Percentiles rank a stretch among this genome's conserved stretches.
Evolutionary conservation across 495 filamentous ascomycete genomes (phyloP).

Genomic region (Podospora comata): DNA sequence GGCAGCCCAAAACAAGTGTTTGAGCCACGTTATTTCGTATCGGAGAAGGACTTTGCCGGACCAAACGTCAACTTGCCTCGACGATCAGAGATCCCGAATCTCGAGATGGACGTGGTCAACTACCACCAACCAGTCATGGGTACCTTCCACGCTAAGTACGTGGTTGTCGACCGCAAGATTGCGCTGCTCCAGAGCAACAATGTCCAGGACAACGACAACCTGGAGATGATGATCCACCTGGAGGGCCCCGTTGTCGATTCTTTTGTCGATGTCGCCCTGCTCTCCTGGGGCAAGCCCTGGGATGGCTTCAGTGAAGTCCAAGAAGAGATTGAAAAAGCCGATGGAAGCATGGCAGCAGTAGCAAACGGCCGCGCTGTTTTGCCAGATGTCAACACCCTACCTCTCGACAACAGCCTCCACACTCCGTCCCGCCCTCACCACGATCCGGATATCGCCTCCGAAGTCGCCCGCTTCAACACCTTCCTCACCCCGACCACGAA

Average conservation of each 20-base stretch:
- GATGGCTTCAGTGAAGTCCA: slow-evolving; percentile 52
- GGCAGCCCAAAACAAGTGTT: slow-evolving; percentile 61
- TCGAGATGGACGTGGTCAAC: slow-evolving; percentile 71
- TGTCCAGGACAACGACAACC: slow-evolving; percentile 72
- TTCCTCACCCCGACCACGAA: slow-evolving; percentile 44
- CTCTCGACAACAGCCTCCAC: slow-evolving; percentile 49
- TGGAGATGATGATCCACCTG: slow-evolving; percentile 76
- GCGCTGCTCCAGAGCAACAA: slow-evolving; percentile 72
- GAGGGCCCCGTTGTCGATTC: slow-evolving; percentile 75
- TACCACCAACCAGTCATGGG: slow-evolving; percentile 70
- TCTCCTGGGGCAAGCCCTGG: slow-evolving; percentile 65
- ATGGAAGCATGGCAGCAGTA: not conserved
- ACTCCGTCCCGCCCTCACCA: slow-evolving; percentile 58
- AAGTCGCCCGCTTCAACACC: slow-evolving; percentile 59
- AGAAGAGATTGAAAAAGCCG: slow-evolving; percentile 10
- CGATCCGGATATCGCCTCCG: slow-evolving; percentile 55
- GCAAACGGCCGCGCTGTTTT: slow-evolving; percentile 14
- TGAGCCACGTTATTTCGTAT: slow-evolving; percentile 60
- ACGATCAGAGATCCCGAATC: slow-evolving; percentile 61
- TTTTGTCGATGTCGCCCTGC: slow-evolving; percentile 67
- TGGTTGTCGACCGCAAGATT: slow-evolving; percentile 67
- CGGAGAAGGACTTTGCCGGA: slow-evolving; percentile 54
- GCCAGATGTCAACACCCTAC: slow-evolving; percentile 11
- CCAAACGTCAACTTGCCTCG: slow-evolving; percentile 57
- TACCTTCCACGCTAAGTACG: slow-evolving; percentile 75